These are phyloP conservation scores for Karstenula rhodostoma DNA, from an alignment of 2,329 filamentous ascomycete species.

Conservation along the genomic window DNA sequence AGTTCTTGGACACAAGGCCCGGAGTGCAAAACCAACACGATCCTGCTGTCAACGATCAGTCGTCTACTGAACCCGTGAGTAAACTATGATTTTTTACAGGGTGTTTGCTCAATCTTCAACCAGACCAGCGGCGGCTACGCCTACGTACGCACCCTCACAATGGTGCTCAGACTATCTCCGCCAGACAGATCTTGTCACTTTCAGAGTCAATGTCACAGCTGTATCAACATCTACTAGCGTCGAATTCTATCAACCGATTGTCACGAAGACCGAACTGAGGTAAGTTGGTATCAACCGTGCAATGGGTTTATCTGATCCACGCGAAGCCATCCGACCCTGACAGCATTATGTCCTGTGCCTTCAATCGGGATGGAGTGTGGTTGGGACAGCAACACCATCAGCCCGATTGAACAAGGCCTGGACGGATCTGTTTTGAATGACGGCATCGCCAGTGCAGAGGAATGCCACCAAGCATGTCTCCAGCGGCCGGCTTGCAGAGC, in stretches of 20 bases:
- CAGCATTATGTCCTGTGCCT: conserved; percentile 23
- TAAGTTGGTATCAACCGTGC: not conserved
- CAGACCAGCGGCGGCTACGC: conserved; percentile 23
- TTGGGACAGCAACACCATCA: conserved; percentile 24
- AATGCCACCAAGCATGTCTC: conserved; percentile 30
- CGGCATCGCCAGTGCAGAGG: conserved; percentile 14
- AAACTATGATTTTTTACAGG: not conserved
- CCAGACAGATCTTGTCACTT: conserved; percentile 20
- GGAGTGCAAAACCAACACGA: conserved; percentile 23
- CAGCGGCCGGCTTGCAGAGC: conserved; percentile 21
- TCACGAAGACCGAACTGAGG: conserved; percentile 24
- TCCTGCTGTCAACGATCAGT: conserved; percentile 20
- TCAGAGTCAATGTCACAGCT: conserved; percentile 9
- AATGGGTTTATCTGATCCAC: not conserved
- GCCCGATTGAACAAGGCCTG: conserved; percentile 22
- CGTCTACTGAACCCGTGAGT: conserved; percentile 25
- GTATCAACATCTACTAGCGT: conserved; percentile 22
- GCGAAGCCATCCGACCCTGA: conserved; percentile 26
- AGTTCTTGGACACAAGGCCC: conserved; percentile 26
- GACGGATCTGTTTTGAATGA: conserved; percentile 23
- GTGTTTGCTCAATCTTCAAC: not conserved
- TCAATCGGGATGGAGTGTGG: conserved; percentile 26
- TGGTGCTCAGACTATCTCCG: conserved; percentile 24
- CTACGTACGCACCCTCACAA: conserved; percentile 24
- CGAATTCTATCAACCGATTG: conserved; percentile 20